A percentile compares a stretch with the other conserved stretches of the same genome.
Conservation (phyloP, 192 early-diverging fungal genomes). For the Paraglomus occultum region DNA sequence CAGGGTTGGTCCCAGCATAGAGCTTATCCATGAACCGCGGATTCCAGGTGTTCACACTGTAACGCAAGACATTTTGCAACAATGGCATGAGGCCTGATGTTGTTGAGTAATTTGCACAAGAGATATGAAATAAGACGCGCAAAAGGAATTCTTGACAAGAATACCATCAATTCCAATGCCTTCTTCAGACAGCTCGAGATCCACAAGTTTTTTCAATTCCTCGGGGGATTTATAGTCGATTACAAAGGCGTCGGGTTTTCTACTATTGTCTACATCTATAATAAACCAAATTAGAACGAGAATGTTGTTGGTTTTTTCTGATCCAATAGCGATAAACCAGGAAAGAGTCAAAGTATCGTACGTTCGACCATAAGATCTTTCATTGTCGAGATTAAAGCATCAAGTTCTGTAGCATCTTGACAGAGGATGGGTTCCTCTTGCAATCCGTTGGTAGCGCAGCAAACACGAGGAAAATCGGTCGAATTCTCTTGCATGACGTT, state of each 20-base stretch:
- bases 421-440: constrained; percentile 9
- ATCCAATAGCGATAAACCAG: background rate
- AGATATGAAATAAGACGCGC: constrained; percentile 23
- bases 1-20: constrained; percentile 72
- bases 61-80: constrained; percentile 44
- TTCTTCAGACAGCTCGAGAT: constrained; percentile 44
- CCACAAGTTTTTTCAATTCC: constrained; percentile 45
- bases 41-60: constrained; percentile 65
- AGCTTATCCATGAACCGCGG: constrained; percentile 80
- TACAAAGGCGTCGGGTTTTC: constrained; percentile 34
- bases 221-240: constrained; percentile 46
- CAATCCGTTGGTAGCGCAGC: no score
- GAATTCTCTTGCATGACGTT: no score
- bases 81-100: constrained; percentile 41
- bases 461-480: no score
- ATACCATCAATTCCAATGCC: constrained; percentile 49
- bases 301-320: background rate
- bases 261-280: constrained; percentile 47
- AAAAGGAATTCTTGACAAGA: background rate
- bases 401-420: constrained; percentile 42
- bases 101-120: background rate
- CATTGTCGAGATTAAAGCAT: constrained; percentile 42
- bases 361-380: constrained; percentile 47
- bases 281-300: background rate
- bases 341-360: constrained; percentile 27